A percentile compares a stretch with the other conserved stretches of the same genome.
Conservation (phyloP, 192 early-diverging fungal genomes). For the Gigaspora rosea region DNA sequence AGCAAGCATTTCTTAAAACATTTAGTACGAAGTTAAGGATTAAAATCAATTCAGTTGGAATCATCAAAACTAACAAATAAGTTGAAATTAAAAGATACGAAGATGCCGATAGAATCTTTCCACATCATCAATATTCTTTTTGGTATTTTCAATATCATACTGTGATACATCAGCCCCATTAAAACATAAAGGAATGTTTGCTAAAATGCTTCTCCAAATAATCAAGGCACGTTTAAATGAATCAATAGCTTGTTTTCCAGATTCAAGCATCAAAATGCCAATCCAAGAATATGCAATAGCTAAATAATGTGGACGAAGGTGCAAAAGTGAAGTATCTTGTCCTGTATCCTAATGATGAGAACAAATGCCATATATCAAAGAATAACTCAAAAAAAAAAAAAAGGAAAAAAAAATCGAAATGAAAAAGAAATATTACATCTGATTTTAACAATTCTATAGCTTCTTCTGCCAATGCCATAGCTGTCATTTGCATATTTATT, state of each 20-base stretch:
- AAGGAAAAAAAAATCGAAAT: background rate
- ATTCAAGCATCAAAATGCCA: constrained; percentile 52
- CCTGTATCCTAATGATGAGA: constrained; percentile 30
- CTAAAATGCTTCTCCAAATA: constrained; percentile 61
- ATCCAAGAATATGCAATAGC: constrained; percentile 62
- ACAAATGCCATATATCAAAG: background rate
- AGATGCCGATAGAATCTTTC: constrained; percentile 56
- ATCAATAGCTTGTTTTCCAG: constrained; percentile 33
- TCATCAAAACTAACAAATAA: background rate
- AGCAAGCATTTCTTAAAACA: constrained; percentile 47
- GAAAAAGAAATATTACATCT: constrained; percentile 18
- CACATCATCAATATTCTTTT: constrained; percentile 46
- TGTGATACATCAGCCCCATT: background rate
- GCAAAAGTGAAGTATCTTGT: constrained; percentile 41
- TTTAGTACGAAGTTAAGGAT: background rate
- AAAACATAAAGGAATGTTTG: constrained; percentile 41
- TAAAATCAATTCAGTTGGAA: background rate
- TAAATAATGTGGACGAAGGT: constrained; percentile 55
- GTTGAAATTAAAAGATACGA: constrained; percentile 37
- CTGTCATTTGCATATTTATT: constrained; percentile 24
- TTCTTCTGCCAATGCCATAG: constrained; percentile 33
- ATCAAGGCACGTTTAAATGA: constrained; percentile 57
- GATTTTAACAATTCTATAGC: constrained; percentile 43
- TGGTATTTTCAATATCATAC: constrained; percentile 35
- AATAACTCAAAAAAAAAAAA: too few relatives aligned